phyloP scores from a whole-genome alignment of 1,139 yeast species.

The Hemisphaericaspora xylanilytica region DNA sequence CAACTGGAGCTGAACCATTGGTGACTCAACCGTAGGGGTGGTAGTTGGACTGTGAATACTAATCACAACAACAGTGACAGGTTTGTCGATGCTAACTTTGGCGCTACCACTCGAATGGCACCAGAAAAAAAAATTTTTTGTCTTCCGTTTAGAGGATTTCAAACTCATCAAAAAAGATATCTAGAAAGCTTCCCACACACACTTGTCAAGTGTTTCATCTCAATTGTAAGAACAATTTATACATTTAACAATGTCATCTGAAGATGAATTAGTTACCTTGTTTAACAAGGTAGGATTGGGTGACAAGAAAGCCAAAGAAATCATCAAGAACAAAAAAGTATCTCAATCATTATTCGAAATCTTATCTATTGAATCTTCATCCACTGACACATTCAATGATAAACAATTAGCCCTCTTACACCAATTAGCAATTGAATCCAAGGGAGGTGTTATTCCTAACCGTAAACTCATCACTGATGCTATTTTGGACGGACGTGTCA shows the following conservation, averaged over 20 bases:
- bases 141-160: too few relatives aligned
- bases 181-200: too few relatives aligned
- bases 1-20: too few relatives aligned
- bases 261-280: slow-evolving; percentile 34
- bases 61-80: too few relatives aligned
- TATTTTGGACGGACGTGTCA: slow-evolving; percentile 62
- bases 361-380: slow-evolving; percentile 36
- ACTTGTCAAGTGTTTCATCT: too few relatives aligned
- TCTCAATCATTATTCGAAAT: slow-evolving; percentile 64
- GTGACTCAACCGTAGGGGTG: too few relatives aligned
- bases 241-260: background rate
- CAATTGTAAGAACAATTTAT: background rate
- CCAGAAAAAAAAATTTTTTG: too few relatives aligned
- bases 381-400: slow-evolving; percentile 27
- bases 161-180: too few relatives aligned
- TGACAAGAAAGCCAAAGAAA: slow-evolving; percentile 70
- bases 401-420: slow-evolving; percentile 67
- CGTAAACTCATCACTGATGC: slow-evolving; percentile 56
- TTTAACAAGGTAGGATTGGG: slow-evolving; percentile 67
- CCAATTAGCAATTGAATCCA: slow-evolving; percentile 67
- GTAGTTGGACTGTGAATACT: too few relatives aligned
- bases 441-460: slow-evolving; percentile 42
- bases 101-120: too few relatives aligned
- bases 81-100: too few relatives aligned
- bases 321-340: slow-evolving; percentile 81